Evolutionary conservation across 768 basidiomycete genomes (phyloP), one percentile per base, ranked within the genome.

Genomic region (Serendipita sp.): DNA sequence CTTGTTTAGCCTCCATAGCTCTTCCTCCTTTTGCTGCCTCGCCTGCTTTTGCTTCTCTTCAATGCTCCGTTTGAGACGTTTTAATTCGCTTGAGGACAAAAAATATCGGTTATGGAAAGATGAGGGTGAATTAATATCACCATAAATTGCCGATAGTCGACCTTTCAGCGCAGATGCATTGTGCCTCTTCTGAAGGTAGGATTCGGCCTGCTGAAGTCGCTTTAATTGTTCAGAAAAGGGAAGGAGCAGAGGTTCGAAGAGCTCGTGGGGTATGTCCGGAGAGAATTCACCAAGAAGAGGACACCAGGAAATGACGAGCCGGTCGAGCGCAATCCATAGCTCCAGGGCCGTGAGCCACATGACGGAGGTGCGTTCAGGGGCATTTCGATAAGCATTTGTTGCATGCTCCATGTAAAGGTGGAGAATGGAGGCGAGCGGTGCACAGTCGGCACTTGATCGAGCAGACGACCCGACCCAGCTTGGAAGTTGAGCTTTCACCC

Each of bases 301-400:
- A 43, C 71, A 69, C 27, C 72, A 69, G 16, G 44, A 44, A 18
- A 76, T 68, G 1, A 69, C 72, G 13, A 76, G 36, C 29, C 66
- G 72, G 66, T 82, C 80, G 3, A 81, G 70, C 0, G 75, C 77
- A 0, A 78, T 71, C 81, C 81, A 82, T n/a, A 82, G 72, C 37
- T 80, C 76, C 23, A 81, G 68, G 37, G 76, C 64, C 2, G 76
- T 77, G 52, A 82, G 68, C 43, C 81, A 66, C 74, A 82, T 77
- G 1, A 76, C 63, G 10, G 74, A 74, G 4, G 66, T 45, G 18
- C 67, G 48, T 52, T 67, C 69, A n/a, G 67, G 45, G 40, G 68
- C 64, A 3, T n/a, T 31, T 52, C n/a, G 18, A n/a, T 52, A 52
- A 52, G 18, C 18, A 8, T 8, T 6, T 8, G 16, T 23, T 18